Evolutionary conservation across 2,329 filamentous ascomycete genomes (phyloP).

Genomic region (Davidsoniella neocaledoniae): DNA sequence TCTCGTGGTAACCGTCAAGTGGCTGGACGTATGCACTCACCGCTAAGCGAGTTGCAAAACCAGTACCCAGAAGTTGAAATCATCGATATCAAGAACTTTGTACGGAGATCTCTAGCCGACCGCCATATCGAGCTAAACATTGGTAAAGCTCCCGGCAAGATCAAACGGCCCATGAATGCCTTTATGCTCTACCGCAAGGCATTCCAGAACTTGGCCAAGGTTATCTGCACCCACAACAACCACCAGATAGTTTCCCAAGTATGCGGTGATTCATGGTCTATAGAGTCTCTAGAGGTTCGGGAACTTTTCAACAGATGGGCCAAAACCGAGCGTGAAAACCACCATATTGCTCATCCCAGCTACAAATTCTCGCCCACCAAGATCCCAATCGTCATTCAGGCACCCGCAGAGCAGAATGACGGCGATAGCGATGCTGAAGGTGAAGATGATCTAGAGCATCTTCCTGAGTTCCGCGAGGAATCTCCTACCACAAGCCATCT

Average conservation of each 20-base stretch:
- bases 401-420: constrained; percentile 25
- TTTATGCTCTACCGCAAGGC: constrained; percentile 97
- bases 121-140: constrained; percentile 52
- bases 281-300: constrained; percentile 58
- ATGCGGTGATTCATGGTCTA: constrained; percentile 72
- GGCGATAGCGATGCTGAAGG: constrained; percentile 8
- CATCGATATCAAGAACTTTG: constrained; percentile 65
- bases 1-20: constrained; percentile 18
- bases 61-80: constrained; percentile 45
- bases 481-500: not conserved
- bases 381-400: constrained; percentile 18
- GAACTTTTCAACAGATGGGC: constrained; percentile 66
- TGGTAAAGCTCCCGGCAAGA: constrained; percentile 52
- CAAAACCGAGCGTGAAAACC: constrained; percentile 65
- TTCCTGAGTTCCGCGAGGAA: not conserved
- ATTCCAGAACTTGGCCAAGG: constrained; percentile 73
- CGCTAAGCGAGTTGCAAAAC: constrained; percentile 54
- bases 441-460: not conserved
- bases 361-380: constrained; percentile 75
- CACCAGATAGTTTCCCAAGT: constrained; percentile 82
- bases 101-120: constrained; percentile 50
- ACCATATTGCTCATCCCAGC: constrained; percentile 66
- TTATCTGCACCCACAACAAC: constrained; percentile 69
- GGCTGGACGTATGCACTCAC: constrained; percentile 34
- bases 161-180: constrained; percentile 89